These are phyloP conservation scores for Tremella fuciformis DNA, from an alignment of 768 basidiomycete genomes.

Conservation along the genomic window DNA sequence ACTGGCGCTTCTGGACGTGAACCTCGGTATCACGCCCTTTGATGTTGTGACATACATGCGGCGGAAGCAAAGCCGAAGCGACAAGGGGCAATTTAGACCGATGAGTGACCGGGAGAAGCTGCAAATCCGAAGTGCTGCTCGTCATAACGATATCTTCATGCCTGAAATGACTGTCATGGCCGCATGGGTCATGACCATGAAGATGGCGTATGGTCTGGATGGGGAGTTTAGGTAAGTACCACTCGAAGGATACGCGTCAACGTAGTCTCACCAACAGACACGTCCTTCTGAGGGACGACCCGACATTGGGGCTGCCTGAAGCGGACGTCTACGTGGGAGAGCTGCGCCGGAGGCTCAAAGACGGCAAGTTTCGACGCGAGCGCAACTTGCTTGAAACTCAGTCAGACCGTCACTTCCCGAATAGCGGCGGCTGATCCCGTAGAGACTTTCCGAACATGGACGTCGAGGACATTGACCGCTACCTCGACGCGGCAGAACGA, in stretches of 20 bases:
- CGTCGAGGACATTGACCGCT: slow-evolving; percentile 35
- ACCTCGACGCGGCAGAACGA: slow-evolving; percentile 25
- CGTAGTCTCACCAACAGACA: slow-evolving; percentile 26
- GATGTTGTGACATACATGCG: slow-evolving; percentile 63
- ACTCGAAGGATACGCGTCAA: background rate
- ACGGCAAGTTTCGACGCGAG: slow-evolving; percentile 7
- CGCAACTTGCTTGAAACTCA: slow-evolving; percentile 17
- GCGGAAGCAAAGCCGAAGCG: slow-evolving; percentile 43
- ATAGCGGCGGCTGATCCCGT: background rate
- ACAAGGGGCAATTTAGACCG: background rate
- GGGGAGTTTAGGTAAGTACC: slow-evolving; percentile 60
- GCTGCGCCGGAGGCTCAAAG: slow-evolving; percentile 30
- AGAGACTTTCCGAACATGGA: slow-evolving; percentile 36
- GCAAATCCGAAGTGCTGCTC: slow-evolving; percentile 57
- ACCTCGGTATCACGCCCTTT: slow-evolving; percentile 26
- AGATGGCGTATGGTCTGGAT: slow-evolving; percentile 82
- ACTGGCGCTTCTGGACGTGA: slow-evolving; percentile 29
- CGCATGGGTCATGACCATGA: slow-evolving; percentile 67
- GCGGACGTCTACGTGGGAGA: slow-evolving; percentile 53
- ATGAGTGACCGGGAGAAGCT: slow-evolving; percentile 56
- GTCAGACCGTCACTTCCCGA: slow-evolving; percentile 12
- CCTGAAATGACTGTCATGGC: slow-evolving; percentile 60
- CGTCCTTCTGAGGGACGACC: slow-evolving; percentile 56
- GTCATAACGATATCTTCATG: slow-evolving; percentile 63
- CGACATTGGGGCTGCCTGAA: slow-evolving; percentile 62